Evolutionary conservation across 352 stramenopile species (phyloP).

Genomic region (Chrysophaeum taylorii): DNA sequence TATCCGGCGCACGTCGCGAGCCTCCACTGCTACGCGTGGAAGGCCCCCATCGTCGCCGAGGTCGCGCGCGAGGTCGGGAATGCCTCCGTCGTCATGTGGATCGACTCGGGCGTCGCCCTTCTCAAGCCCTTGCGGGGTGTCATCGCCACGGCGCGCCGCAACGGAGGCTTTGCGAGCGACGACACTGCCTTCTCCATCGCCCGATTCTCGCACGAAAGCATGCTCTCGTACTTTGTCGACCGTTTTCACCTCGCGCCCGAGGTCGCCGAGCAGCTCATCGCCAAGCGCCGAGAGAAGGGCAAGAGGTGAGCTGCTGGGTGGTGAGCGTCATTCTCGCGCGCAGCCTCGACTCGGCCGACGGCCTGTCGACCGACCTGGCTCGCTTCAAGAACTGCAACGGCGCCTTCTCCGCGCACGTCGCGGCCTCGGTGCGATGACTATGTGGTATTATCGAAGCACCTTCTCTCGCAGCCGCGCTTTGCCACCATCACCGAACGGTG

Average conservation of each 20-base stretch:
- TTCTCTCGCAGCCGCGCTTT: too few species aligned
- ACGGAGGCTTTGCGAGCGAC: neutral
- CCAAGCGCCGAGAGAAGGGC: too few species aligned
- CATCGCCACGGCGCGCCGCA: neutral
- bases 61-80: neutral
- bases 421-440: neutral
- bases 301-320: too few species aligned
- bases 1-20: neutral
- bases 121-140: neutral
- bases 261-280: neutral
- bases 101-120: neutral
- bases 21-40: slow-evolving; percentile 9
- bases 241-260: neutral
- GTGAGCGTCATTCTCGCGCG: neutral
- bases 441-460: too few species aligned
- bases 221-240: neutral
- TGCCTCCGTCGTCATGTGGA: neutral
- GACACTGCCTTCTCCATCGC: neutral
- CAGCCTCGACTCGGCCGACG: neutral
- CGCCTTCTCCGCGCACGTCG: neutral
- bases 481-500: neutral
- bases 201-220: neutral
- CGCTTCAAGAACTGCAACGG: slow-evolving; percentile 7
- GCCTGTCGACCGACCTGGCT: neutral
- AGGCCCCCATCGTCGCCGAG: neutral